Percentiles rank a stretch among this genome's conserved stretches.
Evolutionary conservation across 805 yeast species (phyloP).

Genomic region (Candida krabiensis): DNA sequence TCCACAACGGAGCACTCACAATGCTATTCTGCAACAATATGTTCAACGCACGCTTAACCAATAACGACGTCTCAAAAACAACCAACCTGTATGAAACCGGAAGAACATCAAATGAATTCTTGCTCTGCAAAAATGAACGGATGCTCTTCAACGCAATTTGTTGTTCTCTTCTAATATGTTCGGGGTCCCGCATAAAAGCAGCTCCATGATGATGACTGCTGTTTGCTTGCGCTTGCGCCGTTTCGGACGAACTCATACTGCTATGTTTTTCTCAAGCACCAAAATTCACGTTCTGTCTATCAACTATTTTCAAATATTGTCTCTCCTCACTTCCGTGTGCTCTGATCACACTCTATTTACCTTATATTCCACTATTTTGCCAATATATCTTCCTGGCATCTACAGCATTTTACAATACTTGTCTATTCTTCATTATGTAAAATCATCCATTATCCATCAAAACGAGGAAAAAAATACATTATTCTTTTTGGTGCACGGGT

Average conservation of each 20-base stretch:
- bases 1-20: constrained; percentile 97
- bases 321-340: no score
- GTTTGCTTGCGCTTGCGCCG: background rate
- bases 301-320: no score
- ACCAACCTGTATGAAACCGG: constrained; percentile 93
- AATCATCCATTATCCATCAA: no score
- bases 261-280: no score
- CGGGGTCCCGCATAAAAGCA: constrained; percentile 17
- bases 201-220: constrained; percentile 6
- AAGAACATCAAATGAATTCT: constrained; percentile 93
- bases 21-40: constrained; percentile 89
- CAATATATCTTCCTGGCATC: no score
- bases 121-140: constrained; percentile 77
- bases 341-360: no score
- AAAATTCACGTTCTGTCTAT: no score
- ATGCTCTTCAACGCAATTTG: constrained; percentile 78
- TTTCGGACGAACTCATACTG: background rate
- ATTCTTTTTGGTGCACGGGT: no score
- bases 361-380: no score
- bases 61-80: constrained; percentile 86
- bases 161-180: constrained; percentile 55
- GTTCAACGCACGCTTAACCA: constrained; percentile 87
- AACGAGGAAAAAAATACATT: no score
- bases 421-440: no score
- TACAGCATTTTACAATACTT: no score